A percentile compares a stretch with the other conserved stretches of the same genome.
Evolutionary conservation across 2,329 filamentous ascomycete genomes (phyloP).

Genomic region (Tolypocladium album): DNA sequence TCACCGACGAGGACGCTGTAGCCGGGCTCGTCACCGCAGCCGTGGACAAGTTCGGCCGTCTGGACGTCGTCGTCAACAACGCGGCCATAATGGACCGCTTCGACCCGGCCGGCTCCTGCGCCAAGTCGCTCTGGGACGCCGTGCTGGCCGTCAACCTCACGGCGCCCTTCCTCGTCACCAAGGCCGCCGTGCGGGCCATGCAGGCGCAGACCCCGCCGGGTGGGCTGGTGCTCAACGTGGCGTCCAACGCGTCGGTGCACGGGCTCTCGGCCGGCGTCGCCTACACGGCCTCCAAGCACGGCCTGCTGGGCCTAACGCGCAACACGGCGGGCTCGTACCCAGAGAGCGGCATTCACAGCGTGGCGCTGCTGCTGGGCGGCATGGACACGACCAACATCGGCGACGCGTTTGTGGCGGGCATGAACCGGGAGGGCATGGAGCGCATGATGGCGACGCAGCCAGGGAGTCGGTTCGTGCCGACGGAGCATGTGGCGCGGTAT

Average conservation of each 20-base stretch:
- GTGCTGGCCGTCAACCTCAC: constrained; percentile 47
- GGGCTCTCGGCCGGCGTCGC: constrained; percentile 31
- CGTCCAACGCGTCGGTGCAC: constrained; percentile 31
- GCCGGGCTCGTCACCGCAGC: constrained; percentile 11
- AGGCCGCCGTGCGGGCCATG: constrained; percentile 31
- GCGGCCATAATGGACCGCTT: constrained; percentile 48
- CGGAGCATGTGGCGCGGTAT: constrained; percentile 28
- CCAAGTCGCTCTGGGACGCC: constrained; percentile 36
- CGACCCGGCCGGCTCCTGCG: constrained; percentile 36
- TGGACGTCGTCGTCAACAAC: constrained; percentile 48
- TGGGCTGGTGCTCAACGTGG: constrained; percentile 42
- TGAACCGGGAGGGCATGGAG: constrained; percentile 21
- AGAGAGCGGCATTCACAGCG: constrained; percentile 38
- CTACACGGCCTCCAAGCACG: constrained; percentile 44
- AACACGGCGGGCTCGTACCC: constrained; percentile 48
- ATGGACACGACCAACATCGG: constrained; percentile 46
- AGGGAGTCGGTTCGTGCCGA: constrained; percentile 17
- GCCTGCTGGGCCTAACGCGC: constrained; percentile 40
- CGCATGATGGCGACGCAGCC: constrained; percentile 14
- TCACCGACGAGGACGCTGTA: constrained; percentile 12
- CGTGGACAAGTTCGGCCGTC: constrained; percentile 11
- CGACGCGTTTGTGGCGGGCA: constrained; percentile 26
- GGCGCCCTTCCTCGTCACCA: constrained; percentile 40
- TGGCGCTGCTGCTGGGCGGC: constrained; percentile 36
- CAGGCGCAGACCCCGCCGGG: constrained; percentile 6